Conservation (phyloP, 345 rosid genomes). For the Eucalyptus guilfoylei region DNA sequence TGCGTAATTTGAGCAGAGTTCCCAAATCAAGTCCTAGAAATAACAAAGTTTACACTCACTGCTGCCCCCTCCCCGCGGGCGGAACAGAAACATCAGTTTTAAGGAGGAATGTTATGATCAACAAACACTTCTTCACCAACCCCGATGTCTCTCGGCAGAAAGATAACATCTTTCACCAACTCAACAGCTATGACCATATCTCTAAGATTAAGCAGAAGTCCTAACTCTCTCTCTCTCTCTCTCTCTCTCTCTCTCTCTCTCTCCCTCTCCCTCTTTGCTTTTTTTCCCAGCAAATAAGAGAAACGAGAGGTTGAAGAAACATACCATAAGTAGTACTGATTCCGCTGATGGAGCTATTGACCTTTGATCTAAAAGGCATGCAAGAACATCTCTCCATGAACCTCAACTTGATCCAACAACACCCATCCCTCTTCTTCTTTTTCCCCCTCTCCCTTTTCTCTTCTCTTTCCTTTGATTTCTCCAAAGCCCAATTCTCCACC, state of each 20-base stretch:
- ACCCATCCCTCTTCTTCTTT: slow-evolving; percentile 32
- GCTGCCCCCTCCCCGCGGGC: background rate
- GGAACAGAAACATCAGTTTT: background rate
- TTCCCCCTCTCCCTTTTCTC: slow-evolving; percentile 4
- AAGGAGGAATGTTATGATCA: background rate
- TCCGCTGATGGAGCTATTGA: slow-evolving; percentile 63
- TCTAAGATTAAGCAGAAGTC: background rate
- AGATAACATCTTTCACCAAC: background rate
- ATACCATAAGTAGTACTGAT: slow-evolving; percentile 27
- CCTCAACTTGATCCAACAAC: slow-evolving; percentile 56
- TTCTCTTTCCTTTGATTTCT: background rate
- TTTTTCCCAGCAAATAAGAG: background rate
- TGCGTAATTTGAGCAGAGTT: background rate
- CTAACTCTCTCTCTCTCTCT: background rate
- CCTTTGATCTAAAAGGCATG: slow-evolving; percentile 75
- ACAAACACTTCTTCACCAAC: background rate
- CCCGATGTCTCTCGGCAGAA: background rate
- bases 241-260: background rate
- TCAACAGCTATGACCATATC: background rate
- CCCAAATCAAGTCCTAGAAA: background rate
- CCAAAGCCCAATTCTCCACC: slow-evolving; percentile 17
- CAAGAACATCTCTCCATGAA: slow-evolving; percentile 29
- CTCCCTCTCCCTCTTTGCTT: too few relatives aligned
- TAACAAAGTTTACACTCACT: background rate
- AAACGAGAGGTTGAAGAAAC: background rate